These are phyloP conservation scores for Cryptosporidium tyzzeri DNA, from an alignment of 169 alveolate species.

Conservation along the genomic window DNA sequence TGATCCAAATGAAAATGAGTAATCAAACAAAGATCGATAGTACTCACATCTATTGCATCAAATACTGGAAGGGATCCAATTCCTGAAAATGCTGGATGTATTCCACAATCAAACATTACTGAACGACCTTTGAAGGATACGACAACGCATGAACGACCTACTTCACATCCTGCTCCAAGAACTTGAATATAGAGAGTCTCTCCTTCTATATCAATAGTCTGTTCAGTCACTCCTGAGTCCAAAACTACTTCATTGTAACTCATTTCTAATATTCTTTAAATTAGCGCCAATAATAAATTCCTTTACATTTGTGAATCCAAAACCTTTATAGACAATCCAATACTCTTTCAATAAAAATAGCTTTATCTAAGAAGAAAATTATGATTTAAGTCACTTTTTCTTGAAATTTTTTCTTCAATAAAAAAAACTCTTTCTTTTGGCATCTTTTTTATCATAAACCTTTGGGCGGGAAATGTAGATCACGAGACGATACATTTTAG, in stretches of 20 bases:
- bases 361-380: not conserved
- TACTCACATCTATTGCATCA: conserved; percentile 94
- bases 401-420: not conserved
- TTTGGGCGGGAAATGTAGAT: not conserved
- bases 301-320: not conserved
- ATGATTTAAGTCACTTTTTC: not conserved
- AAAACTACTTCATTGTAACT: conserved; percentile 39
- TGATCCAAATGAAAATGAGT: conserved; percentile 99
- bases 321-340: not conserved
- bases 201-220: conserved; percentile 48
- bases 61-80: conserved; percentile 97
- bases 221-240: conserved; percentile 46
- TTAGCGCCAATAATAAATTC: not conserved
- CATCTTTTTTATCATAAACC: not conserved
- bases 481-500: conserved; percentile 4
- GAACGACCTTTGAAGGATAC: conserved; percentile 91
- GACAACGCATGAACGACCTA: conserved; percentile 96
- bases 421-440: not conserved
- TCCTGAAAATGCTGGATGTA: conserved; percentile 98
- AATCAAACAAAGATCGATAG: conserved; percentile 93
- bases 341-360: not conserved
- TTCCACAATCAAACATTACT: conserved; percentile 99
- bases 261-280: not conserved
- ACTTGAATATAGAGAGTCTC: conserved; percentile 77
- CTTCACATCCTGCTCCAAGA: conserved; percentile 93